A percentile compares a stretch with the other conserved stretches of the same genome.
phyloP scores from a whole-genome alignment of 768 basidiomycete genomes.

The Termitomyces sp. region DNA sequence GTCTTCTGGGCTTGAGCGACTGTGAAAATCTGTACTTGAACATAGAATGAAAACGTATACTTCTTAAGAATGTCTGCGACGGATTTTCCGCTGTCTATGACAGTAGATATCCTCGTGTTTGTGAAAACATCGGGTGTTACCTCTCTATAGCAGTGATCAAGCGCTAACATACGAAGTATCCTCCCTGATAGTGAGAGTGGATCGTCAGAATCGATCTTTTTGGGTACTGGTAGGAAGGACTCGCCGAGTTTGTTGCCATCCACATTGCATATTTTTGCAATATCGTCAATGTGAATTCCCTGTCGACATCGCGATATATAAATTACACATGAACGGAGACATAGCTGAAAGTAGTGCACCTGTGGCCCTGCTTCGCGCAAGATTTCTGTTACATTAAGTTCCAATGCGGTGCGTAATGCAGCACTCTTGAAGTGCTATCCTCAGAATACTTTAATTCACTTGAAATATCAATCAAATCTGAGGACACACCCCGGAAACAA shows the following conservation, averaged over 20 bases:
- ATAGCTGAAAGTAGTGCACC: too few relatives aligned
- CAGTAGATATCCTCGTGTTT: slow-evolving; percentile 27
- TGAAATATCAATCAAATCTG: too few relatives aligned
- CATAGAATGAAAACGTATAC: not conserved
- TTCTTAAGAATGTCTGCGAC: slow-evolving; percentile 18
- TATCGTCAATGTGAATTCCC: too few relatives aligned
- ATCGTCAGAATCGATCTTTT: not conserved
- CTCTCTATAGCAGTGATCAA: slow-evolving; percentile 31
- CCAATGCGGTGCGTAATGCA: too few relatives aligned
- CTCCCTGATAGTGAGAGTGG: not conserved
- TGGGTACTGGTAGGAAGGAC: not conserved
- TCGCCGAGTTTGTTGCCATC: slow-evolving; percentile 21
- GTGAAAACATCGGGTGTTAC: slow-evolving; percentile 28
- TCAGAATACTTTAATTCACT: too few relatives aligned
- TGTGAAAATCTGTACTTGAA: not conserved
- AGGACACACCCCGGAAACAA: too few relatives aligned
- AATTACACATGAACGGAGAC: too few relatives aligned
- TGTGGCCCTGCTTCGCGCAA: too few relatives aligned
- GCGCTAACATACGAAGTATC: slow-evolving; percentile 27
- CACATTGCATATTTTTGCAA: too few relatives aligned
- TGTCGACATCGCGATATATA: too few relatives aligned
- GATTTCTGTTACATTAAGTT: too few relatives aligned
- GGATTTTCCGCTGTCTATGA: slow-evolving; percentile 24
- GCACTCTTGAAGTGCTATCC: too few relatives aligned
- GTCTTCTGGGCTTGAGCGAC: slow-evolving; percentile 14